phyloP scores from a whole-genome alignment of 352 stramenopile genomes.

The Globisporangium radiosum region DNA sequence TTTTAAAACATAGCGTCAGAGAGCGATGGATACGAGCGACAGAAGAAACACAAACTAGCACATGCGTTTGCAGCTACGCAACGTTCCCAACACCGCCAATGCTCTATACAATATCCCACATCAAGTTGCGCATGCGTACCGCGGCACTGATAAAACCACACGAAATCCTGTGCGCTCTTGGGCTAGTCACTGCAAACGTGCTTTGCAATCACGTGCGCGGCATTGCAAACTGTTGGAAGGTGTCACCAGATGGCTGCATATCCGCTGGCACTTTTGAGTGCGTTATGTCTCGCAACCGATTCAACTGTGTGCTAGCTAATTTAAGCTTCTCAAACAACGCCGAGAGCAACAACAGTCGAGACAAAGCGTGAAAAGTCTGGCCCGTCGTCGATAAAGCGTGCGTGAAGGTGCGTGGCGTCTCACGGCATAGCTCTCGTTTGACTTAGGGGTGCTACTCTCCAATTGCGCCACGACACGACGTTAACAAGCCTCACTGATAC shows the following conservation, averaged over 20 bases:
- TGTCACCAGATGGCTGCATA: conserved; percentile 10
- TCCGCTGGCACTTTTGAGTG: conserved; percentile 12
- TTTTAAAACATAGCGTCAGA: no score
- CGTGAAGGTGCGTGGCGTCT: no score
- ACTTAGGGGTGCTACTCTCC: no score
- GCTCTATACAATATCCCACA: background rate
- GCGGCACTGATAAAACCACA: background rate
- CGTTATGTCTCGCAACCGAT: conserved; percentile 18
- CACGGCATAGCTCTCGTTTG: no score
- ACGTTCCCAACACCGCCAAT: no score
- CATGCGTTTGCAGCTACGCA: background rate
- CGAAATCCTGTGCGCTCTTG: background rate
- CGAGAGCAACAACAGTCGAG: background rate
- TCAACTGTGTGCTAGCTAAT: conserved; percentile 13
- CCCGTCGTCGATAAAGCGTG: no score
- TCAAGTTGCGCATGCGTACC: background rate
- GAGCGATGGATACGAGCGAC: background rate
- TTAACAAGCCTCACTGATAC: no score
- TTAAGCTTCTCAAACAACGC: conserved; percentile 20
- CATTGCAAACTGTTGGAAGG: conserved; percentile 19
- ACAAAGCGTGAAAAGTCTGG: background rate
- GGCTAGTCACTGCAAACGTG: background rate
- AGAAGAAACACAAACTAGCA: background rate
- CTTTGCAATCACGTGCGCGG: conserved; percentile 1
- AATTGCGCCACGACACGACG: no score